Base-by-base conservation (phyloP, 2,329 filamentous ascomycete genomes). In the Grosmannia serpens region DNA sequence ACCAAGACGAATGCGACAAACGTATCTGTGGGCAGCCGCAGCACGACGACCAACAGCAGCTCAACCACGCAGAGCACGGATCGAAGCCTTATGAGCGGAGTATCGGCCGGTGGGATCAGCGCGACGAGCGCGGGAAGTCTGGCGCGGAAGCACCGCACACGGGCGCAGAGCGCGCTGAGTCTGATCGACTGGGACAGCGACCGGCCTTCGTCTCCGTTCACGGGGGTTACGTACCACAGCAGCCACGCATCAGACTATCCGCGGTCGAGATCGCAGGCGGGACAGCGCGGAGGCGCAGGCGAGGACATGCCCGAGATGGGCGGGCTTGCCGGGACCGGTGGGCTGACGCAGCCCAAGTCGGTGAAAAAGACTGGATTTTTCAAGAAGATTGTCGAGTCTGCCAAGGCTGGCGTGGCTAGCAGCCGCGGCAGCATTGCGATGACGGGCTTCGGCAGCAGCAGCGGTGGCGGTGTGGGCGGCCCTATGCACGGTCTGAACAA, bases 71-170 rank as follows among this genome's bases (percentile, higher is more conserved):
- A 88, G 64, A 85, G 84, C 69, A 96, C 90, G 20, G 85, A 86
- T 65, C 84, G 87, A 65, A 97, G 89, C 66, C 71, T 99, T 50
- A 96, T 96, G 92, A 97, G 92, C 70, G 94, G 92, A 3, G 80
- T 83, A 56, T 97, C 94, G 57, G 94, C 94, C 0, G 86, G 91
- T 55, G 92, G 82, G 15, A 90, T 96, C 71, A 97, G 92, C 70
- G 89, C 91, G 55, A 97, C 94, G 20, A 97, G 94, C 72, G 94
- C 94, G 20, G 94, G 91, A 57, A 97, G 92, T 72, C 83, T 95
- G 63, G 91, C 91, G 33, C 84, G 91, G 61, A 88, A 88, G 67
- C 87, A 86, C 67, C 71, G 78, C 67, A 71, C 64, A 68, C 62
- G 64, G 62, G 78, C 86, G 20, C 82, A 83, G 62, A 89, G 86